Evolutionary conservation across 345 rosid genomes (phyloP).

Genomic region (Schrenkiella parvula): DNA sequence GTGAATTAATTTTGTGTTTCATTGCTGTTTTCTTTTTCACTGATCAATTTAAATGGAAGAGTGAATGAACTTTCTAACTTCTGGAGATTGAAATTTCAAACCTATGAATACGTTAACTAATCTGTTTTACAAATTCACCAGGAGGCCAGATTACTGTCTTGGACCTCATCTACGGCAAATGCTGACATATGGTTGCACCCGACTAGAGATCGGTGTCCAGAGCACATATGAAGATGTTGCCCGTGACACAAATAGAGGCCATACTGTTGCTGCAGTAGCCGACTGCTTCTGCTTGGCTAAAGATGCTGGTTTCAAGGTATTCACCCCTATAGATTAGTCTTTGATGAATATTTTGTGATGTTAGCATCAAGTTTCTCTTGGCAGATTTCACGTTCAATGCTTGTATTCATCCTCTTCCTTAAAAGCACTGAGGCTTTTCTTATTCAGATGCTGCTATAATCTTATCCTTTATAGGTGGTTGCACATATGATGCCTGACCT

Average conservation of each 20-base stretch:
- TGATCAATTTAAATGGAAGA: neutral
- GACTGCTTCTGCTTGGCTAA: constrained; percentile 98
- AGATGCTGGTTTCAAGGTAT: constrained; percentile 98
- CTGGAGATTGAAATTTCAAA: neutral
- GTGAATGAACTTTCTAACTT: neutral
- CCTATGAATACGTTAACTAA: neutral
- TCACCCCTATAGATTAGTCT: neutral
- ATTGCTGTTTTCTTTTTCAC: neutral
- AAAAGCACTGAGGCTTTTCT: neutral
- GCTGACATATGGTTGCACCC: constrained; percentile 94
- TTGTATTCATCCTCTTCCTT: neutral
- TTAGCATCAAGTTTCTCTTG: neutral
- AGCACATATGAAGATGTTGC: constrained; percentile 99
- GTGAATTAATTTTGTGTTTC: neutral
- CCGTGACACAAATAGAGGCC: constrained; percentile 95
- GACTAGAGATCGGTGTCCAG: constrained; percentile 98
- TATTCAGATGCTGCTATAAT: neutral
- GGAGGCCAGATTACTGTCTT: constrained; percentile 98
- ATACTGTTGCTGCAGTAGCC: constrained; percentile 97
- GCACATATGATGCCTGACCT: constrained; percentile 99
- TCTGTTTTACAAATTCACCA: constrained; percentile 32
- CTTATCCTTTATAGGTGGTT: constrained; percentile 61
- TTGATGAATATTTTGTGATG: neutral
- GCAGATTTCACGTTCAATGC: constrained; percentile 9
- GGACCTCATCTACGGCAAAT: constrained; percentile 98